phyloP scores from a whole-genome alignment of 2,329 filamentous ascomycete species.

The Aspergillus transmontanensis region DNA sequence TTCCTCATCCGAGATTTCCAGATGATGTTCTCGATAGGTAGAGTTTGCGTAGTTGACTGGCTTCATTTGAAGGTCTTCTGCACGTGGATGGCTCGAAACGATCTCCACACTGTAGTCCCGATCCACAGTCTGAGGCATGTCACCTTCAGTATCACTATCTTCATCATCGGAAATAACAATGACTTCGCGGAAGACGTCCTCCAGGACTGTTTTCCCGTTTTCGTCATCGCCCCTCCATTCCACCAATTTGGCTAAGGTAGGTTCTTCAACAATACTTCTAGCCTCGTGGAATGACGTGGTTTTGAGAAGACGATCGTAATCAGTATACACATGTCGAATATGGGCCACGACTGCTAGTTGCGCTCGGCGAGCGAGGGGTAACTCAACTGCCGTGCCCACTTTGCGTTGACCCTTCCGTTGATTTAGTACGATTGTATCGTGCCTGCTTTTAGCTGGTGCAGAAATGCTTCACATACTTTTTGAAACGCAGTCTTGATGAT shows the following conservation, averaged over 20 bases:
- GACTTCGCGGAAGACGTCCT: constrained; percentile 65
- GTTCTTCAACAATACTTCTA: constrained; percentile 56
- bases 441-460: constrained; percentile 5
- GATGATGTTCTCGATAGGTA: constrained; percentile 20
- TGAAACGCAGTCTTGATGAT: constrained; percentile 65
- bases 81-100: constrained; percentile 41
- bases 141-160: constrained; percentile 48
- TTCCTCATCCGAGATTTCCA: constrained; percentile 40
- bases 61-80: constrained; percentile 37
- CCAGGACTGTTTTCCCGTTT: constrained; percentile 54
- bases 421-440: constrained; percentile 22
- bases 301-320: constrained; percentile 62
- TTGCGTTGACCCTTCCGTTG: constrained; percentile 53
- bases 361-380: constrained; percentile 59
- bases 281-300: constrained; percentile 57
- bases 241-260: constrained; percentile 58
- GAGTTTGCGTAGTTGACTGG: constrained; percentile 29
- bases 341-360: constrained; percentile 65
- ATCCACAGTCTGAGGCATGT: constrained; percentile 25
- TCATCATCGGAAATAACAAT: constrained; percentile 67
- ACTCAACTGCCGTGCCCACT: constrained; percentile 59
- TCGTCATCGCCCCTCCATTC: constrained; percentile 66
- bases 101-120: constrained; percentile 47
- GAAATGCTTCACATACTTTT: constrained; percentile 46
- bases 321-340: constrained; percentile 63